Base-by-base conservation (phyloP, 805 yeast genomes). In the Priceomyces medius region DNA sequence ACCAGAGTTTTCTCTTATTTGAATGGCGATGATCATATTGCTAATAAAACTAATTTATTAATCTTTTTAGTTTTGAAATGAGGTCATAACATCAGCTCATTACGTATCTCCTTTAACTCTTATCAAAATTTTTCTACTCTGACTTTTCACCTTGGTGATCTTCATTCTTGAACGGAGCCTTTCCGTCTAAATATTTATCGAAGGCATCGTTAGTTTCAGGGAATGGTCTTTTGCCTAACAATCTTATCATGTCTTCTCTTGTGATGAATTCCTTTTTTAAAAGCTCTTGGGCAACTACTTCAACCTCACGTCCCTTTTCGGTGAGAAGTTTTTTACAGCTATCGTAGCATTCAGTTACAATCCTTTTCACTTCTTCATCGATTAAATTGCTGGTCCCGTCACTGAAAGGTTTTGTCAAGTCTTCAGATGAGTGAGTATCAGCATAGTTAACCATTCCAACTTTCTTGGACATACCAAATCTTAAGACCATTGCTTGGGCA, bases 401-500 rank as follows among this genome's bases (percentile, higher is more conserved):
- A 52, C 95, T 85, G 61, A 81, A 95, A 26, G 96, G 95, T 64
- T 90, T 91, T 38, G 88, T 83, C 51, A 82, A 73, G 48, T 81
- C 81, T 46, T 74, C 77, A 23, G 84, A 83, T 51, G 77, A 76
- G 45, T 74, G 83, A 48, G 81, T 80, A 51, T 86, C 95, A 55
- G 81, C 86, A 49, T 76, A 75, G 35, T 80, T 77, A 41, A 89
- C 81, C 59, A 85, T 81, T n/a, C 99, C 99, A 31, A 93, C 75
- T 59, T 84, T 83, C 19, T 74, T 63, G 4, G 91, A 82, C 99
- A 93, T 93, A 40, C 99, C 99, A 55, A 88, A 77, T 47, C 82
- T 79, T 34, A 91, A 78, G 18, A 95, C 96, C 99, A 93, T 93
- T 20, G 85, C 79, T 36, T 83, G 85, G 1, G 98, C 98, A 79